A percentile compares a stretch with the other conserved stretches of the same genome.
These are phyloP conservation scores for Arthrobotrys musiformis DNA, from an alignment of 2,329 filamentous ascomycete species.

Conservation along the genomic window DNA sequence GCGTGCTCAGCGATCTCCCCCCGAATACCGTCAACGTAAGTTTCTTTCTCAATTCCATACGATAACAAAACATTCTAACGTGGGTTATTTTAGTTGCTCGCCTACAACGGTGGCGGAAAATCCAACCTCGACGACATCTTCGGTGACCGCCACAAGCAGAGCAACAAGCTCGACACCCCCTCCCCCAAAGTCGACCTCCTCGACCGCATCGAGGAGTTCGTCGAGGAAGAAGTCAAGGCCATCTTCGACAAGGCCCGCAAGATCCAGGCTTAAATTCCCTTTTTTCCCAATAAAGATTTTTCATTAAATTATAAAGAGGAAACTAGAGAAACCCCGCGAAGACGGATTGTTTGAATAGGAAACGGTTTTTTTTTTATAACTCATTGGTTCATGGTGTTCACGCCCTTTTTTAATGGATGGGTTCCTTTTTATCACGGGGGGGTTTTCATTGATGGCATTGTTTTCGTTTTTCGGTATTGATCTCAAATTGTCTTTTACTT, in stretches of 20 bases:
- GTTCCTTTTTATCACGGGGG: not conserved
- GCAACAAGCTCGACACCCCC: conserved; percentile 49
- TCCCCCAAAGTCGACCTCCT: conserved; percentile 29
- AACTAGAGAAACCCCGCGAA: not conserved
- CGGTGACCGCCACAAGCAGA: conserved; percentile 75
- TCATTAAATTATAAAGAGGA: too few relatives aligned
- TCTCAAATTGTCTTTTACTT: conserved; percentile 20
- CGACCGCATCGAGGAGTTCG: conserved; percentile 48
- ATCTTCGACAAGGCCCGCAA: conserved; percentile 54
- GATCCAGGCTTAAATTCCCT: conserved; percentile 27
- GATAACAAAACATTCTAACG: conserved; percentile 56
- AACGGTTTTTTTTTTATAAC: not conserved
- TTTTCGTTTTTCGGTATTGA: not conserved
- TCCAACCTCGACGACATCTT: conserved; percentile 90
- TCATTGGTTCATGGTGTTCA: not conserved
- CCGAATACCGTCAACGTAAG: conserved; percentile 82
- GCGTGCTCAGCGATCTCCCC: conserved; percentile 82
- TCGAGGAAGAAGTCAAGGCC: conserved; percentile 53
- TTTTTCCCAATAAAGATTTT: too few relatives aligned
- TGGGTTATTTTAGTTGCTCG: conserved; percentile 72
- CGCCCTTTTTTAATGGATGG: conserved; percentile 2
- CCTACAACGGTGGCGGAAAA: conserved; percentile 97
- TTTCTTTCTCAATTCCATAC: conserved; percentile 47
- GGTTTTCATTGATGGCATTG: not conserved
- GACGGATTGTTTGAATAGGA: conserved; percentile 38